These are phyloP conservation scores for Trichosporon ovoides DNA, from an alignment of 1,284 basidiomycete species.

Conservation along the genomic window DNA sequence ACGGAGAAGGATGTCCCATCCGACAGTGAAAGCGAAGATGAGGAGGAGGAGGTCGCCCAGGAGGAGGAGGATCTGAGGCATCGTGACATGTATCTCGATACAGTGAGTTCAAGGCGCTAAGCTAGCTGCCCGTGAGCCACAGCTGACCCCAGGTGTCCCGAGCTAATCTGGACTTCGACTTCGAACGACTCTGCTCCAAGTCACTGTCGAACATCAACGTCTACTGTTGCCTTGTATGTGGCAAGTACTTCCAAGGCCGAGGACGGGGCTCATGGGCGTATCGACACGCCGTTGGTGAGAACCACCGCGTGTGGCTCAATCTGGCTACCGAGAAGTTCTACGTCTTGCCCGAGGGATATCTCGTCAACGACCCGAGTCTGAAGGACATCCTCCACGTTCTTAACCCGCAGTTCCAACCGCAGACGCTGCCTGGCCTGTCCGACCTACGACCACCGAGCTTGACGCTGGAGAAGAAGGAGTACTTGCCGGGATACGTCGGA, in stretches of 20 bases:
- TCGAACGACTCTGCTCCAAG: constrained; percentile 97
- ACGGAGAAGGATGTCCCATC: background rate
- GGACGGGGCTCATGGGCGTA: constrained; percentile 91
- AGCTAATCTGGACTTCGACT: constrained; percentile 90
- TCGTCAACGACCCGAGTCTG: constrained; percentile 87
- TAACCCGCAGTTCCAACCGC: constrained; percentile 64
- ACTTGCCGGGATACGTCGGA: constrained; percentile 90
- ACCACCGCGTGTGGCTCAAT: constrained; percentile 97
- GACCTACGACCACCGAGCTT: constrained; percentile 64
- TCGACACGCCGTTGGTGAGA: constrained; percentile 93
- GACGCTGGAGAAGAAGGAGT: constrained; percentile 73
- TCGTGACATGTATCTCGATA: constrained; percentile 92
- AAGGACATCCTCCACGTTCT: constrained; percentile 91
- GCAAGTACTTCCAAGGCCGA: constrained; percentile 97
- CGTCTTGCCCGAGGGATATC: constrained; percentile 95
- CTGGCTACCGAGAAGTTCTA: constrained; percentile 93
- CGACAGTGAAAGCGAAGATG: constrained; percentile 52
- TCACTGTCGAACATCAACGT: constrained; percentile 94
- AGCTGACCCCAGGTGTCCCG: constrained; percentile 66
- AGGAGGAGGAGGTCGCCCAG: constrained; percentile 47
- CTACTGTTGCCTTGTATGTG: constrained; percentile 96
- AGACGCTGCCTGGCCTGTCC: constrained; percentile 52
- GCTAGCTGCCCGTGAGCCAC: background rate
- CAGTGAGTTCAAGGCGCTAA: constrained; percentile 54
- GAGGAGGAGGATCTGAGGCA: constrained; percentile 55